These are phyloP conservation scores for Panicum virgatum DNA, from an alignment of 202 grass and related monocot species.

Conservation along the genomic window DNA sequence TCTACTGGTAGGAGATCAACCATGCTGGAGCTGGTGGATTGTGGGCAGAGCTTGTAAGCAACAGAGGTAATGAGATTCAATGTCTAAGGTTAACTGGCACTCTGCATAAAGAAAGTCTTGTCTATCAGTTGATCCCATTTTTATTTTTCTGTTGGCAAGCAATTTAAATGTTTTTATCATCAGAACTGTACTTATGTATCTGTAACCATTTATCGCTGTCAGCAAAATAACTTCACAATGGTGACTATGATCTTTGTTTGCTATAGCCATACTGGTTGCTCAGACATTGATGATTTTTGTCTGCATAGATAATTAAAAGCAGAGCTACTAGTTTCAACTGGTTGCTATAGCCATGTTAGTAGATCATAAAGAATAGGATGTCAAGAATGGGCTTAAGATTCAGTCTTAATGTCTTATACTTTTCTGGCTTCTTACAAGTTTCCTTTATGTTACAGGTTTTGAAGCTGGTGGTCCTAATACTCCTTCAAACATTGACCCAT, in stretches of 20 bases:
- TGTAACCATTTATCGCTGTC: not conserved
- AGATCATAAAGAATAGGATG: not conserved
- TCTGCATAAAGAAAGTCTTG: too few relatives aligned
- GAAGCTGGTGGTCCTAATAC: slow-evolving; percentile 92
- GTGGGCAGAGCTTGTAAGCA: slow-evolving; percentile 95
- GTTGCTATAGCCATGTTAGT: too few relatives aligned
- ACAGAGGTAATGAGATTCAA: slow-evolving; percentile 69
- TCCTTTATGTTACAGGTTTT: slow-evolving; percentile 69
- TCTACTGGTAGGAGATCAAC: slow-evolving; percentile 81
- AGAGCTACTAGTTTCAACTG: slow-evolving; percentile 10
- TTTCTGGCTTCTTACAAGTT: slow-evolving; percentile 16
- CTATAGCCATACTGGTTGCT: not conserved
- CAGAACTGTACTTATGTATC: not conserved
- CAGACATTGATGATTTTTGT: slow-evolving; percentile 1
- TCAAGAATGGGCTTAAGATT: slow-evolving; percentile 1
- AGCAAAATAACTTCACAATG: not conserved
- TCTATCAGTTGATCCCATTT: slow-evolving; percentile 1
- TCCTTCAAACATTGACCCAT: slow-evolving; percentile 92
- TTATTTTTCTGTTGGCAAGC: slow-evolving; percentile 8
- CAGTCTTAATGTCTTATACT: not conserved
- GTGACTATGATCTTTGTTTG: not conserved
- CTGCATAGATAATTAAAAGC: slow-evolving; percentile 18
- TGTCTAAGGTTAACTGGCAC: slow-evolving; percentile 5
- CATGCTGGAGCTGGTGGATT: slow-evolving; percentile 91
- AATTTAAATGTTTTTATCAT: slow-evolving; percentile 20